Percentiles rank a stretch among this genome's conserved stretches.
phyloP scores from a whole-genome alignment of 2,329 filamentous ascomycete genomes.

The Neonectria faginata region DNA sequence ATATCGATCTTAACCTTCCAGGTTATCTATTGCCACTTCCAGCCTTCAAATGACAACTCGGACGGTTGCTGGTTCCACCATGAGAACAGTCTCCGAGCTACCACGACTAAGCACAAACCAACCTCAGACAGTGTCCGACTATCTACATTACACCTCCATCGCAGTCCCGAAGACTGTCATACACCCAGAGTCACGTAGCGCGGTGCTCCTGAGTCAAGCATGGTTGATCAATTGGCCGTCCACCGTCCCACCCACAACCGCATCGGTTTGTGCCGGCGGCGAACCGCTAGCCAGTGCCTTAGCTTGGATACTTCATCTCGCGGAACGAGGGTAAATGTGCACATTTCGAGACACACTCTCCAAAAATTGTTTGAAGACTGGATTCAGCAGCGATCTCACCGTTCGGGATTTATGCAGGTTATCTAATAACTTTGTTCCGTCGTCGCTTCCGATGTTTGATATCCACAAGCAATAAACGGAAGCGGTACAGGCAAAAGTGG shows the following conservation, averaged over 20 bases:
- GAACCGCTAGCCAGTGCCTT: background rate
- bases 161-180: background rate
- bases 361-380: background rate
- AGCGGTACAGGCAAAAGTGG: background rate
- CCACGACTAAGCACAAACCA: background rate
- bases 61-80: background rate
- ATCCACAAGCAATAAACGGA: background rate
- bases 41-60: background rate
- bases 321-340: background rate
- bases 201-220: constrained; percentile 37
- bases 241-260: constrained; percentile 13
- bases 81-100: background rate
- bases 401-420: background rate
- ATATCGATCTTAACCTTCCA: constrained; percentile 4
- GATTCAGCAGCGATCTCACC: background rate
- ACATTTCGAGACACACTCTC: background rate
- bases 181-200: background rate
- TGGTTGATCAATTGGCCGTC: constrained; percentile 13
- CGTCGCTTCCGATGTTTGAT: background rate
- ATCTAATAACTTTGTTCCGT: background rate
- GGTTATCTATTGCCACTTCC: constrained; percentile 12
- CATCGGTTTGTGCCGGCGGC: constrained; percentile 16
- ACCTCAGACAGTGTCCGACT: background rate
- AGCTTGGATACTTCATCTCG: background rate
- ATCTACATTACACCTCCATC: background rate